phyloP scores from a whole-genome alignment of 306 rosid genomes.

The Rosa lucieae region DNA sequence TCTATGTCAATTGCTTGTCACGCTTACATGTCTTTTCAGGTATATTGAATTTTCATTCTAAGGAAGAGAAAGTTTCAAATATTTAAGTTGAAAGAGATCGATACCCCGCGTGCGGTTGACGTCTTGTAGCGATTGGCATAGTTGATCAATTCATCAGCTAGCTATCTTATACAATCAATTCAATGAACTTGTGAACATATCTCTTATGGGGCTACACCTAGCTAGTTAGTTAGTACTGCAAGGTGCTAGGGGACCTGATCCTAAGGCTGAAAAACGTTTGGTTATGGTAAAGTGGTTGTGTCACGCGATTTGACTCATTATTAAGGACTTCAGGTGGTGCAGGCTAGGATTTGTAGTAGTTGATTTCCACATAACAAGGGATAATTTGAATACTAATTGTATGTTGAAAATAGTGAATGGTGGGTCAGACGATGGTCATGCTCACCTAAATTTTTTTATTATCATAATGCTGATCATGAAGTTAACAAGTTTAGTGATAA shows the following conservation, averaged over 20 bases:
- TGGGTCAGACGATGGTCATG: no score
- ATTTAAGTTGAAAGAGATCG: not conserved
- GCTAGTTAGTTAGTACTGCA: not conserved
- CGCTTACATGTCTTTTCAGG: not conserved
- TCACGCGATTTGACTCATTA: not conserved
- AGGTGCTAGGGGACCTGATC: not conserved
- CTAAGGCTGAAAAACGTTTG: not conserved
- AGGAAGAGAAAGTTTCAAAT: not conserved
- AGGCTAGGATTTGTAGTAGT: no score
- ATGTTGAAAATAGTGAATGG: no score
- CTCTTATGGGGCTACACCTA: not conserved
- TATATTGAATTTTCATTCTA: not conserved
- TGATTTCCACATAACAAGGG: no score
- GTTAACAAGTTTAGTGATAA: not conserved
- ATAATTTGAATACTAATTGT: no score
- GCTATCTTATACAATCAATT: not conserved
- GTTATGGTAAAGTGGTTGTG: not conserved
- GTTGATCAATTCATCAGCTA: not conserved
- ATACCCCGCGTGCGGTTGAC: conserved; percentile 4
- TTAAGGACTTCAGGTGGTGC: no score
- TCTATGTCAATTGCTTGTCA: not conserved
- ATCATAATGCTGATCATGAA: not conserved
- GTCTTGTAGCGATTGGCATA: not conserved
- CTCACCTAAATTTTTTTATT: no score
- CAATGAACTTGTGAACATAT: not conserved